phyloP scores from a whole-genome alignment of 2,329 filamentous ascomycete species.

The Diaporthe nobilis region DNA sequence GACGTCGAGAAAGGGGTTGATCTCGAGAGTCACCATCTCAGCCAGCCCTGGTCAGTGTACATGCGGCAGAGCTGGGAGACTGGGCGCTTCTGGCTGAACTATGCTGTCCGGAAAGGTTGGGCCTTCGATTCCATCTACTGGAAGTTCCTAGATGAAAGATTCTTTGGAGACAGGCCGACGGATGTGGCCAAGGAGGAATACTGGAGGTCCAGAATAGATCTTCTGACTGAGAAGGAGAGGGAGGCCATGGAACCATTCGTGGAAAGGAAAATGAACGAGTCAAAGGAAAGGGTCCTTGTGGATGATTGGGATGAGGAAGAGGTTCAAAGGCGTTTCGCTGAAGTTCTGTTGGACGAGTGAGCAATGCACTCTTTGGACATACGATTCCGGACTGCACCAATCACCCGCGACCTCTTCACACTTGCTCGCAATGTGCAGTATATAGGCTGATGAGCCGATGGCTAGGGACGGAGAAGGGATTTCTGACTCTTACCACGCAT shows the following conservation, averaged over 20 bases:
- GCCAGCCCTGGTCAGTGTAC: slow-evolving; percentile 41
- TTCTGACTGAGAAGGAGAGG: neutral
- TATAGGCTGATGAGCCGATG: too few relatives aligned
- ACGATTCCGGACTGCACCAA: too few relatives aligned
- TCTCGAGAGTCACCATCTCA: neutral
- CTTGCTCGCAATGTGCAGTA: too few relatives aligned
- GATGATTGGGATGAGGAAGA: neutral
- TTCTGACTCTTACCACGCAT: too few relatives aligned
- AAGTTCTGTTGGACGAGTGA: neutral
- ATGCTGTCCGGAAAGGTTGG: slow-evolving; percentile 39
- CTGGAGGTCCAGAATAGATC: neutral
- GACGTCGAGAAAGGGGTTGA: slow-evolving; percentile 47
- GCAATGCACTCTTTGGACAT: neutral
- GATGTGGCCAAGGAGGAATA: neutral
- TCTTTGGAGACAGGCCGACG: slow-evolving; percentile 37
- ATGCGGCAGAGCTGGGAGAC: slow-evolving; percentile 44
- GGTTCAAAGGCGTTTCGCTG: neutral
- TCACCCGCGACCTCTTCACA: too few relatives aligned
- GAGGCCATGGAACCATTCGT: neutral
- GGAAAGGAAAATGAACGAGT: neutral
- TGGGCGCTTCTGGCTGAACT: slow-evolving; percentile 42
- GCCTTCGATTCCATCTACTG: slow-evolving; percentile 42
- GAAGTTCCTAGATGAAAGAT: slow-evolving; percentile 41
- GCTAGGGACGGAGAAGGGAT: too few relatives aligned
- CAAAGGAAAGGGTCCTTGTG: neutral